A percentile compares a stretch with the other conserved stretches of the same genome.
phyloP scores from a whole-genome alignment of 2,329 filamentous ascomycete genomes.

The Arthrobotrys megalospora region DNA sequence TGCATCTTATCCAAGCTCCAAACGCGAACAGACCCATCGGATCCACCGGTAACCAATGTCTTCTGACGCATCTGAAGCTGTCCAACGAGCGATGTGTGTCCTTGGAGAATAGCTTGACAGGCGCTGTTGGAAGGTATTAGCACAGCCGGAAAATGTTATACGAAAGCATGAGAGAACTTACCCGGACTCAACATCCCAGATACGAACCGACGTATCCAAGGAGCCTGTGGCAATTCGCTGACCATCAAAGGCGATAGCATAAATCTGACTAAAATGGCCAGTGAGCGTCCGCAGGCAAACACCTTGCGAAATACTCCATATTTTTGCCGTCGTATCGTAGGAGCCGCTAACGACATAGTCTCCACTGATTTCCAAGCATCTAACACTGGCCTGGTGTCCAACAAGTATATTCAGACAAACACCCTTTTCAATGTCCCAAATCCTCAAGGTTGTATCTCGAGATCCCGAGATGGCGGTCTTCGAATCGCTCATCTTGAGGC shows the following conservation, averaged over 20 bases:
- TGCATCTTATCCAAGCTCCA: conserved; percentile 94
- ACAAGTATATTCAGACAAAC: conserved; percentile 92
- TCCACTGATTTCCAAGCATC: conserved; percentile 94
- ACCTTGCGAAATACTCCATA: conserved; percentile 98
- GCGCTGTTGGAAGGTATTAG: conserved; percentile 69
- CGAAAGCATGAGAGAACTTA: conserved; percentile 69
- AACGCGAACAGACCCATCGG: conserved; percentile 93
- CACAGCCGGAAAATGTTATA: neutral
- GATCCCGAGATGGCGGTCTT: conserved; percentile 97
- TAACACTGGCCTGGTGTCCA: conserved; percentile 94
- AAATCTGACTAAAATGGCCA: conserved; percentile 98
- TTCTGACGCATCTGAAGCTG: conserved; percentile 96
- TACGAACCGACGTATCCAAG: conserved; percentile 94
- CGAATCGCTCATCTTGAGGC: conserved; percentile 95
- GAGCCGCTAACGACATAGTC: conserved; percentile 98
- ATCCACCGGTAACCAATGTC: conserved; percentile 94
- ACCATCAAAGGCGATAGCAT: conserved; percentile 97
- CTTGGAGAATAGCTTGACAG: conserved; percentile 92
- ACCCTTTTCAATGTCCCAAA: conserved; percentile 93
- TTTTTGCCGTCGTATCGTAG: conserved; percentile 95
- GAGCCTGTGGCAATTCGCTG: conserved; percentile 93
- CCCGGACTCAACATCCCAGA: conserved; percentile 94
- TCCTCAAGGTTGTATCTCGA: conserved; percentile 90
- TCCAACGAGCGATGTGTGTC: conserved; percentile 95
- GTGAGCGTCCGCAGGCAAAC: conserved; percentile 89